phyloP scores from a whole-genome alignment of 2,329 filamentous ascomycete species.

The Penicillium italicum region DNA sequence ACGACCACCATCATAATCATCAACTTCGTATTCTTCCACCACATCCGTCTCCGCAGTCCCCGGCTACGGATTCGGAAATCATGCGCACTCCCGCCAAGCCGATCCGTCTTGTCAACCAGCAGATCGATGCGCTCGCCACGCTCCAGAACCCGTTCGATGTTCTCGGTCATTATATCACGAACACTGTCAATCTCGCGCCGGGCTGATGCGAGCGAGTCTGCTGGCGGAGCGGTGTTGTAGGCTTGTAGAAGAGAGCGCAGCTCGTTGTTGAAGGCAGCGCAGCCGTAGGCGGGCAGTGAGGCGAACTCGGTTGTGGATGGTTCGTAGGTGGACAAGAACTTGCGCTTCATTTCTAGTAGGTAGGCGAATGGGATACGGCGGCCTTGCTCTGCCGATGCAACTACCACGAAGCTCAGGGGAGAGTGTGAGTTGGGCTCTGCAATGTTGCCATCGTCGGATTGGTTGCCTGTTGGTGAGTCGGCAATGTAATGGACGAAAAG shows the following conservation, averaged over 20 bases:
- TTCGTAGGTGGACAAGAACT: conserved; percentile 71
- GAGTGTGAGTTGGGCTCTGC: conserved; percentile 60
- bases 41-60: conserved; percentile 88
- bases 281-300: conserved; percentile 81
- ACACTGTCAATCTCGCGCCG: conserved; percentile 90
- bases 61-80: conserved; percentile 88
- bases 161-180: conserved; percentile 88
- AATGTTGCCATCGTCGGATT: conserved; percentile 41
- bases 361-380: conserved; percentile 90
- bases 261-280: conserved; percentile 77
- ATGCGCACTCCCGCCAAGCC: conserved; percentile 78
- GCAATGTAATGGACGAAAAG: conserved; percentile 96
- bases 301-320: conserved; percentile 67
- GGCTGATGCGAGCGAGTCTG: conserved; percentile 79
- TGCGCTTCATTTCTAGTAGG: conserved; percentile 83
- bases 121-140: conserved; percentile 89
- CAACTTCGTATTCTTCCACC: conserved; percentile 98
- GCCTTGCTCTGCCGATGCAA: conserved; percentile 75
- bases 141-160: conserved; percentile 86
- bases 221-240: conserved; percentile 73
- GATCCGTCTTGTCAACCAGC: conserved; percentile 93
- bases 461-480: conserved; percentile 64
- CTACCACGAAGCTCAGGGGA: conserved; percentile 85
- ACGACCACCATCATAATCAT: conserved; percentile 78
- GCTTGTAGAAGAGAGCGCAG: conserved; percentile 76